These are phyloP conservation scores for Solanum chiquidenum DNA, from an alignment of 257 asterid species.

Conservation along the genomic window DNA sequence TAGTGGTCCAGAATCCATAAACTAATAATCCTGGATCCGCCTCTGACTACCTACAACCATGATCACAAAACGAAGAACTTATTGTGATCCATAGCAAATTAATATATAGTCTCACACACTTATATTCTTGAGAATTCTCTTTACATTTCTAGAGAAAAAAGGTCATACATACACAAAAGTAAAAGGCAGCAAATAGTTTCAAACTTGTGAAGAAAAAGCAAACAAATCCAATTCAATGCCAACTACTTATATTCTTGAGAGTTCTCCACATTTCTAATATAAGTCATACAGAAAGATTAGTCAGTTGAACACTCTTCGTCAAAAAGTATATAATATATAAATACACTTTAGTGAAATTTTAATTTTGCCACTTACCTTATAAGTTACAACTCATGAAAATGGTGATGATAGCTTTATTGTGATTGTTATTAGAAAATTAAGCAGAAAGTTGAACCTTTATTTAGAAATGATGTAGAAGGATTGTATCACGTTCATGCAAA, in stretches of 20 bases:
- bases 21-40: not conserved
- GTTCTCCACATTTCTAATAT: not conserved
- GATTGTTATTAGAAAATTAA: not conserved
- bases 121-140: not conserved
- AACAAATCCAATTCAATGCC: not conserved
- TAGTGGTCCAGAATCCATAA: not conserved
- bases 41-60: not conserved
- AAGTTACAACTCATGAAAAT: not conserved
- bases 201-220: not conserved
- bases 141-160: not conserved
- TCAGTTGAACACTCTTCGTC: not conserved
- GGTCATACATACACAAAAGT: not conserved
- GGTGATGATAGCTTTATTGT: not conserved
- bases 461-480: constrained; percentile 7
- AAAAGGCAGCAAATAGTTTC: not conserved
- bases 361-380: not conserved
- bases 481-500: constrained; percentile 5
- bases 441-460: not conserved
- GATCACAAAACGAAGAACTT: not conserved
- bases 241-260: not conserved
- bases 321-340: not conserved
- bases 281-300: not conserved
- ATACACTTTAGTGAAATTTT: not conserved
- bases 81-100: not conserved
- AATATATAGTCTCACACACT: not conserved